These are phyloP conservation scores for Corynespora cassiicola DNA, from an alignment of 2,329 filamentous ascomycete genomes.

Conservation along the genomic window DNA sequence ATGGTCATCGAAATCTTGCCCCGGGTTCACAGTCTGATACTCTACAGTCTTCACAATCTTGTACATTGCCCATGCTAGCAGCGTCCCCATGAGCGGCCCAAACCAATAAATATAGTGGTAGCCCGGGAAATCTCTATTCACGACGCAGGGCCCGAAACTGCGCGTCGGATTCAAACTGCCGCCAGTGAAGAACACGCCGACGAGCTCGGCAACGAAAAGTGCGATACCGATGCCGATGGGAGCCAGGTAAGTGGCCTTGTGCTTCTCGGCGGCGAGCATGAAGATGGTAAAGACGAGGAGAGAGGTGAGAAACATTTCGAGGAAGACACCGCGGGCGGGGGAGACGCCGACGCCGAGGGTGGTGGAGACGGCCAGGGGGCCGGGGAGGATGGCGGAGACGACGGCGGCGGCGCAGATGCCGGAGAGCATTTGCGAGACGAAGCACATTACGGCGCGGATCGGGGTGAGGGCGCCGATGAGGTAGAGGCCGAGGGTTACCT, in stretches of 20 bases:
- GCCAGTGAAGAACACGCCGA: constrained; percentile 54
- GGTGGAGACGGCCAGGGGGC: constrained; percentile 41
- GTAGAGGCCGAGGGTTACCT: constrained; percentile 47
- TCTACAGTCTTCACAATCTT: constrained; percentile 49
- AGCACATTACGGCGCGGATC: constrained; percentile 36
- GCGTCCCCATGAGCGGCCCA: constrained; percentile 42
- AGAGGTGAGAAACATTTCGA: constrained; percentile 49
- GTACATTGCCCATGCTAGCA: constrained; percentile 48
- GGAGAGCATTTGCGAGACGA: constrained; percentile 44
- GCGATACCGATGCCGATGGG: constrained; percentile 75
- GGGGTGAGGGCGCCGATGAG: constrained; percentile 36
- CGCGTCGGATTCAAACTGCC: constrained; percentile 51
- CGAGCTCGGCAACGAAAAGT: constrained; percentile 67
- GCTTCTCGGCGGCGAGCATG: constrained; percentile 76
- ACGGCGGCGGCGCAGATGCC: constrained; percentile 45
- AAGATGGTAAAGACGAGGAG: constrained; percentile 50
- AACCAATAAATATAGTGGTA: constrained; percentile 55
- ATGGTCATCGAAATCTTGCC: constrained; percentile 47
- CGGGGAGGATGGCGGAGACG: constrained; percentile 43
- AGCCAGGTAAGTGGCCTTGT: constrained; percentile 73
- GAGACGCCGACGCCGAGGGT: constrained; percentile 40
- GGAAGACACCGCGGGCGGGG: constrained; percentile 42
- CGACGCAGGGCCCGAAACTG: constrained; percentile 50
- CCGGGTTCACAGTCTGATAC: constrained; percentile 51
- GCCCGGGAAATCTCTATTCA: constrained; percentile 41